Base-by-base conservation (phyloP, 495 filamentous ascomycete species). In the Xanthoparmelia taractica region DNA sequence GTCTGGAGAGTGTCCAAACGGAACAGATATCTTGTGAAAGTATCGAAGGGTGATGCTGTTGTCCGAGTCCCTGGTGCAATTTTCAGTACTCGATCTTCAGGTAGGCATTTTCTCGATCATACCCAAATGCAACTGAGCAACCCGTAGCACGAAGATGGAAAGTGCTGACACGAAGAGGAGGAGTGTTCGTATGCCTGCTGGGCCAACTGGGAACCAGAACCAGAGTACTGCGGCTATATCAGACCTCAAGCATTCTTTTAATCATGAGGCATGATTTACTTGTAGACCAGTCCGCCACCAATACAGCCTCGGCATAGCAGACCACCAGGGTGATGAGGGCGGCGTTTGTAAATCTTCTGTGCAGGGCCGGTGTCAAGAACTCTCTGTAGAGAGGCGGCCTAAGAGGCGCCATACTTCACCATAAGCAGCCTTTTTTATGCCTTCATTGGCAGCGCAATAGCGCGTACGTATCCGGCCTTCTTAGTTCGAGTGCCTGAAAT, bases 311-410 rank as follows among this genome's bases (percentile, higher is more conserved):
- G n/a, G 82, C 31, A 73, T 96, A 97, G 74, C 88, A 90, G 64
- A 90, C 75, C 20, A 79, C 73, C 18, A 93, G 70, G 11, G 88
- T 73, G 45, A 90, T 71, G 40, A 81, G 73, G 54, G 86, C 87
- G 37, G 91, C 89, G 60, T 82, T 81, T 47, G 86, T 85, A 78
- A 97, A 97, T 63, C 91, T 82, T 67, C 90, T 81, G 73, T 98
- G 94, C 59, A 97, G 76, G 47, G 89, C 83, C 40, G 94, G 92
- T 45, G 93, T 96, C 63, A 97, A 76, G 73, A 95, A 92, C 70
- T 96, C 89, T 77, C 92, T 85, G 71, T 96, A 97, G 47, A 82
- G 82, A 58, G 83, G 77, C 45, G 74, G 6, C 27, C 50, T 27
- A 6, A 54, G 50, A 54, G 50, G 33, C 5, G 50, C 50, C 50